Evolutionary conservation across 2,329 filamentous ascomycete species (phyloP), one percentile per base, ranked within the genome.

Genomic region (Chaetothyriales sp.): DNA sequence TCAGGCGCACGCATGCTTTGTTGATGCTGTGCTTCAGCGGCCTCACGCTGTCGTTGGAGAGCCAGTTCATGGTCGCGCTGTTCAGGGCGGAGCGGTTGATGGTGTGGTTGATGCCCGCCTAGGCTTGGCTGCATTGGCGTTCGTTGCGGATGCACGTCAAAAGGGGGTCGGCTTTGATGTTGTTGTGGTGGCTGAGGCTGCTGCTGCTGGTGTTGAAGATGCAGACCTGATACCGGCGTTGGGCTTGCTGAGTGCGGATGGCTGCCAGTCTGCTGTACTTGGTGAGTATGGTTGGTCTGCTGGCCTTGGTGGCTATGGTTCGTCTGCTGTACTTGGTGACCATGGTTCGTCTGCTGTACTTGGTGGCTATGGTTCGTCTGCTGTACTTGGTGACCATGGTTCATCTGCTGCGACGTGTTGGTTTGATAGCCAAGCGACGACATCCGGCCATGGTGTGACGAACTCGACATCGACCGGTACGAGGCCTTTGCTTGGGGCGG

Each of bases 171-270:
- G 29, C 37, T 20, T 44, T 45, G 52, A 7, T 51, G 44, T 40
- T 22, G 45, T 22, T 46, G 44, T n/a, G 60, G 48, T 25, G n/a
- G 40, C 20, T 53, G 47, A 9, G 51, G 51, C 33, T 57, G 52
- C 46, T 58, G 33, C 13, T 53, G 56, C 18, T 54, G 50, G 19
- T 54, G 55, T 19, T 50, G 50, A 7, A 56, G 58, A 48, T 59
- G 58, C 22, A 59, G 53, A 46, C 52, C 53, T n/a, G 58, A 51
- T 5, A 58, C 58, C 5, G 57, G 58, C n/a, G 58, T 61, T 20
- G 56, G 54, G 52, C 56, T 54, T 18, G 57, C 53, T 9, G 58
- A 59, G 19, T 56, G 54, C 25, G 58, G 46, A 51, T 57, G 58
- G 49, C 22, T 56, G 25, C 48, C 28, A 6, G 47, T 29, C 44